Conservation (phyloP, 2,329 filamentous ascomycete genomes). For the Fusarium buxicola region DNA sequence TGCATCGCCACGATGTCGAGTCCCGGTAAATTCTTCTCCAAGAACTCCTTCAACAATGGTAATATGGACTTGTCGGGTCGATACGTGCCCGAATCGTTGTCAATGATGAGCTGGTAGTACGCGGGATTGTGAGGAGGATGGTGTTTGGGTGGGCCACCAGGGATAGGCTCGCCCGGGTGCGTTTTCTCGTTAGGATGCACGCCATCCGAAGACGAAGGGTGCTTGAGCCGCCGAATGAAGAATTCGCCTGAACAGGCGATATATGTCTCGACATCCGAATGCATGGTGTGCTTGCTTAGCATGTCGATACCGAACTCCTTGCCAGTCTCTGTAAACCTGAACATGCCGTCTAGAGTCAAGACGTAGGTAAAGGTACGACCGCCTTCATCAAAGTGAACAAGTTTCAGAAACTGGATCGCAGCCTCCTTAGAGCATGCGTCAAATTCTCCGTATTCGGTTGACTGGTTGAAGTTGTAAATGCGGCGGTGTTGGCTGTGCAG, state of each 20-base stretch:
- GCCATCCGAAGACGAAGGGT: conserved; percentile 58
- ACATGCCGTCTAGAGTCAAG: conserved; percentile 84
- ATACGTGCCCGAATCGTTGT: conserved; percentile 96
- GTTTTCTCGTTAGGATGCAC: conserved; percentile 58
- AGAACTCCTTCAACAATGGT: conserved; percentile 75
- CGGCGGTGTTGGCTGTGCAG: conserved; percentile 90
- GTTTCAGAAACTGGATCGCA: conserved; percentile 82
- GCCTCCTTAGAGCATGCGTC: conserved; percentile 75
- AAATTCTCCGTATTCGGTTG: conserved; percentile 79
- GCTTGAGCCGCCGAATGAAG: conserved; percentile 78
- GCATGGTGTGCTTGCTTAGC: conserved; percentile 96
- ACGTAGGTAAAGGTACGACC: conserved; percentile 93
- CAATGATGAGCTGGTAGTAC: conserved; percentile 88
- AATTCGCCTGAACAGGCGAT: conserved; percentile 95
- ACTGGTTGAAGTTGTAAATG: conserved; percentile 87
- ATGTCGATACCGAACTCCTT: conserved; percentile 96
- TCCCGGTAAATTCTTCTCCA: conserved; percentile 80
- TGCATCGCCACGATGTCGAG: conserved; percentile 79
- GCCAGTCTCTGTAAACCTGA: conserved; percentile 94
- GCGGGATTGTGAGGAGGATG: conserved; percentile 60
- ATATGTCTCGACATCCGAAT: conserved; percentile 90
- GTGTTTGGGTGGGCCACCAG: conserved; percentile 59
- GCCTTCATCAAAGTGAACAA: conserved; percentile 87
- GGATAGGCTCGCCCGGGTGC: conserved; percentile 63
- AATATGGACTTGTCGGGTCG: conserved; percentile 84